Percentiles rank a stretch among this genome's conserved stretches.
Conservation (phyloP, 352 stramenopile genomes). For the Albugo laibachii region DNA sequence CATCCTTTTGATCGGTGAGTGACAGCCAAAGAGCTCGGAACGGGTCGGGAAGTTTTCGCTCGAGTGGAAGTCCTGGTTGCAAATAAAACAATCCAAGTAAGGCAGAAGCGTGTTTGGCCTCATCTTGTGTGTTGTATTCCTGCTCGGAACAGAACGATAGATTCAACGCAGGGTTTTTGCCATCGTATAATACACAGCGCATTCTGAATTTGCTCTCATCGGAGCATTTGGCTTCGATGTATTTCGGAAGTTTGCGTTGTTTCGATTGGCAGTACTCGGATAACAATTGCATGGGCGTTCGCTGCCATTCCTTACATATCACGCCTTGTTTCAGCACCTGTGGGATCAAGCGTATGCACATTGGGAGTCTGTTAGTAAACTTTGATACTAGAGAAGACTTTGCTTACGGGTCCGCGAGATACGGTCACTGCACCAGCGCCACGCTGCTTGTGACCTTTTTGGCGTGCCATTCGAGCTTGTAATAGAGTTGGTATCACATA, state of each 20-base stretch:
- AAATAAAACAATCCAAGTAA: conserved; percentile 89
- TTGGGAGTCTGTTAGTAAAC: background rate
- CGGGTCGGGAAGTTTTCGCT: conserved; percentile 92
- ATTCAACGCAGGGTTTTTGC: conserved; percentile 88
- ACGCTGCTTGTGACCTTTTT: conserved; percentile 60
- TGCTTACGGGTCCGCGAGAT: conserved; percentile 43
- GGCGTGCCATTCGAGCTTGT: background rate
- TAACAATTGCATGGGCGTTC: conserved; percentile 86
- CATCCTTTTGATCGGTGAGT: conserved; percentile 9
- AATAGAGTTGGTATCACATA: background rate
- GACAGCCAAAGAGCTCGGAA: conserved; percentile 87
- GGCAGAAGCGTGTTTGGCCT: conserved; percentile 85
- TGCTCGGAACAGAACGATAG: conserved; percentile 81
- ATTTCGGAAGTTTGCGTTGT: conserved; percentile 69
- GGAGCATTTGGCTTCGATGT: conserved; percentile 23
- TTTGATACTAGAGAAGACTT: too few species aligned
- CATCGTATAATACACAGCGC: conserved; percentile 82
- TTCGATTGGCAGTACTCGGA: conserved; percentile 86
- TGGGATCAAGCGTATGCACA: background rate
- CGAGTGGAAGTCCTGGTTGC: conserved; percentile 82
- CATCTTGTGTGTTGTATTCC: conserved; percentile 52
- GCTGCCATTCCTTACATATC: conserved; percentile 85
- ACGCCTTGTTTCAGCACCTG: conserved; percentile 62
- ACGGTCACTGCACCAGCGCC: conserved; percentile 76
- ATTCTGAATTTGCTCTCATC: conserved; percentile 17